Evolutionary conservation across 495 filamentous ascomycete species (phyloP).

Genomic region (Hypoxylon crocopeplum): DNA sequence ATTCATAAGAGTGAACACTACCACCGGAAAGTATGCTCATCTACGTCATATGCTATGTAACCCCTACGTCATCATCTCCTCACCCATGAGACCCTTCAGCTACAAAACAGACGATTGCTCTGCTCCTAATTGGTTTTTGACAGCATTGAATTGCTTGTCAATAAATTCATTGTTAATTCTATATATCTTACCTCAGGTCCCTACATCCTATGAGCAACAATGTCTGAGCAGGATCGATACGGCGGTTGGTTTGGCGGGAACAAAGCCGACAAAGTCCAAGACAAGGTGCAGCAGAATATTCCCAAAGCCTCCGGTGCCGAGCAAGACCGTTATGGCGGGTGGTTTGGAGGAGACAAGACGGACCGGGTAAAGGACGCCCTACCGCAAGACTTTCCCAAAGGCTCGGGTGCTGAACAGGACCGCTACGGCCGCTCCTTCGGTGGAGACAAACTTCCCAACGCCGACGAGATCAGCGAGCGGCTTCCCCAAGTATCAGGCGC

Average conservation of each 20-base stretch:
- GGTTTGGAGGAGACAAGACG: conserved; percentile 26
- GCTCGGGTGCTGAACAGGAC: conserved; percentile 29
- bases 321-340: conserved; percentile 22
- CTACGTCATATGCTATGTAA: conserved; percentile 32
- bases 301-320: conserved; percentile 23
- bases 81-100: neutral
- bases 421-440: conserved; percentile 25
- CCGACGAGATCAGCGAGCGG: neutral
- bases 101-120: conserved; percentile 9
- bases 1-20: neutral
- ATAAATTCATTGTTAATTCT: neutral
- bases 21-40: neutral
- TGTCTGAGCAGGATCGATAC: conserved; percentile 29
- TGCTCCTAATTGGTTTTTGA: conserved; percentile 4
- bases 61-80: conserved; percentile 32
- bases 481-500: conserved; percentile 14
- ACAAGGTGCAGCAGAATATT: conserved; percentile 9
- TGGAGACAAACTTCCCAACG: conserved; percentile 23
- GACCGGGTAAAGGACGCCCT: conserved; percentile 18
- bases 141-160: neutral
- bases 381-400: neutral
- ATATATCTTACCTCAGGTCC: neutral
- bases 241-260: conserved; percentile 28
- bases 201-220: conserved; percentile 12
- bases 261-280: conserved; percentile 29